Percentiles rank a stretch among this genome's conserved stretches.
phyloP scores from a whole-genome alignment of 352 stramenopile genomes.

The Thraustotheca clavata region DNA sequence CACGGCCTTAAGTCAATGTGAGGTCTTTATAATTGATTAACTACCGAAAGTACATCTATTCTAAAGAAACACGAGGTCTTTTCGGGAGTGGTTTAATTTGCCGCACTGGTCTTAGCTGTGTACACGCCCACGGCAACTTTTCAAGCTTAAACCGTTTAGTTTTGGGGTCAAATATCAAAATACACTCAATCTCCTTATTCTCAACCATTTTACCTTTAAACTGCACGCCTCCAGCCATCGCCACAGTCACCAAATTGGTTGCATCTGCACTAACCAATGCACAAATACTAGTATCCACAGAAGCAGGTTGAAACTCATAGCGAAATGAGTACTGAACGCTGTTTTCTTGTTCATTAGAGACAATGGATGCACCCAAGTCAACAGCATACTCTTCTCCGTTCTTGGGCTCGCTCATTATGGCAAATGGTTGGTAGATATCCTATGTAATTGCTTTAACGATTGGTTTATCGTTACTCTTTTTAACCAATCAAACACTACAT shows the following conservation, averaged over 20 bases:
- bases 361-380: too few species aligned
- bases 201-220: constrained; percentile 74
- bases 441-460: too few species aligned
- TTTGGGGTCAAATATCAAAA: constrained; percentile 59
- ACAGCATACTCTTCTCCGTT: too few species aligned
- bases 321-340: constrained; percentile 32
- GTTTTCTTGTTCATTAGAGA: too few species aligned
- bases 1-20: too few species aligned
- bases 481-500: too few species aligned
- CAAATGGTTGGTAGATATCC: too few species aligned
- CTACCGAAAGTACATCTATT: background rate
- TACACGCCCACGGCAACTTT: constrained; percentile 51
- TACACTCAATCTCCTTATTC: constrained; percentile 75
- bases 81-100: background rate
- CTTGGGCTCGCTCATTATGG: too few species aligned
- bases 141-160: constrained; percentile 56
- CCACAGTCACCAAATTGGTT: constrained; percentile 49
- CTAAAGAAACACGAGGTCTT: background rate
- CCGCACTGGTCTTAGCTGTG: constrained; percentile 69
- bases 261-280: constrained; percentile 59
- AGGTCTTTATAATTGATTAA: too few species aligned
- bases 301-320: constrained; percentile 81
- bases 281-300: constrained; percentile 50
- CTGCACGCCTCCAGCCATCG: constrained; percentile 52
- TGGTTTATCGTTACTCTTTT: too few species aligned